Evolutionary conservation across 2,329 filamentous ascomycete species (phyloP).

Genomic region (Pseudovirgaria hyperparasitica): DNA sequence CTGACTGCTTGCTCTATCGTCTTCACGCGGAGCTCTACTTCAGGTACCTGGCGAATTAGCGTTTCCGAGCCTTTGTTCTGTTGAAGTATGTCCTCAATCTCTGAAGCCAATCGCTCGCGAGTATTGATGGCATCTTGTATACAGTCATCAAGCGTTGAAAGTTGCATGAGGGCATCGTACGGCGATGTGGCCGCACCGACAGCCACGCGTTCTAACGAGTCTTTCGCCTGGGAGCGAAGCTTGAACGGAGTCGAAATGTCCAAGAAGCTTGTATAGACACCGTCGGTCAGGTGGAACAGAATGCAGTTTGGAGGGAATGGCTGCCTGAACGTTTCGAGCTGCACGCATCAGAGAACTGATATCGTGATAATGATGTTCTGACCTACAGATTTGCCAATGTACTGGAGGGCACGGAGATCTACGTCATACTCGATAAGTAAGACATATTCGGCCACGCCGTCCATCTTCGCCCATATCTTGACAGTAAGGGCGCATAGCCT

Average conservation of each 20-base stretch:
- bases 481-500: slow-evolving; percentile 53
- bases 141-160: slow-evolving; percentile 79
- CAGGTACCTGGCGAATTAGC: slow-evolving; percentile 23
- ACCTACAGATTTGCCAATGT: slow-evolving; percentile 52
- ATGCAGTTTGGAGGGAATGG: slow-evolving; percentile 71
- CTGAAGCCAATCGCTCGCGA: slow-evolving; percentile 57
- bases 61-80: slow-evolving; percentile 25
- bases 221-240: too few relatives aligned
- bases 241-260: slow-evolving; percentile 43
- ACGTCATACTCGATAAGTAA: slow-evolving; percentile 61
- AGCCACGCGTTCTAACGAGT: too few relatives aligned
- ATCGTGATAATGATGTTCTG: not conserved
- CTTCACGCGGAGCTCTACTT: slow-evolving; percentile 31
- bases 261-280: slow-evolving; percentile 64
- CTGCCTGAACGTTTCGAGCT: slow-evolving; percentile 50
- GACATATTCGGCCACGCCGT: slow-evolving; percentile 42
- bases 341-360: slow-evolving; percentile 1
- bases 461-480: slow-evolving; percentile 58
- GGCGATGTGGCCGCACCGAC: slow-evolving; percentile 49
- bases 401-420: slow-evolving; percentile 62
- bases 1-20: slow-evolving; percentile 41
- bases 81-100: slow-evolving; percentile 50
- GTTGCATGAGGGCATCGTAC: slow-evolving; percentile 76
- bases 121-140: slow-evolving; percentile 81
- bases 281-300: slow-evolving; percentile 74